Percentiles rank a stretch among this genome's conserved stretches.
These are phyloP conservation scores for Dryas drummondii DNA, from an alignment of 306 rosid species.

Conservation along the genomic window DNA sequence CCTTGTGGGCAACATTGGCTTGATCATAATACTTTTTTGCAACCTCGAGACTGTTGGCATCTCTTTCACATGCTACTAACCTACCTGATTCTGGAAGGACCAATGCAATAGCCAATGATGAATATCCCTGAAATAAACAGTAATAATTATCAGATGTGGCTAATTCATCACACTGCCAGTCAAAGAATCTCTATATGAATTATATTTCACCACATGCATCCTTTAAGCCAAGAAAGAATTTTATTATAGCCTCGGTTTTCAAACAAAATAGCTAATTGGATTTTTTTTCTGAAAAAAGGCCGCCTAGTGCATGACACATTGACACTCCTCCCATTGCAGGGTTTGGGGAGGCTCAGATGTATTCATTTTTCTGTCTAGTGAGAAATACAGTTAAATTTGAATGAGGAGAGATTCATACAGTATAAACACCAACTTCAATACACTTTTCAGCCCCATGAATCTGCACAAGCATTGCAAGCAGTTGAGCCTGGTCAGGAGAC, in stretches of 20 bases:
- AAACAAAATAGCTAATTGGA: too few relatives aligned
- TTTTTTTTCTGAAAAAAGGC: too few relatives aligned
- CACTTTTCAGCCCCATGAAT: constrained; percentile 87
- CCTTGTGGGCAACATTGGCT: constrained; percentile 91
- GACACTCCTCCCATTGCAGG: too few relatives aligned
- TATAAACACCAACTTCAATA: constrained; percentile 94
- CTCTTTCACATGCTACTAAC: constrained; percentile 90
- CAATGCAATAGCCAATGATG: constrained; percentile 82
- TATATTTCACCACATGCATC: not conserved
- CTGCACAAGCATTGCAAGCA: constrained; percentile 92
- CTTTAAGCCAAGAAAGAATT: too few relatives aligned
- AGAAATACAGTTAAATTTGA: constrained; percentile 6
- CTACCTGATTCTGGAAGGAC: constrained; percentile 88
- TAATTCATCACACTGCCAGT: not conserved
- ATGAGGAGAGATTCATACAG: constrained; percentile 44
- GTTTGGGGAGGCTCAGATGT: too few relatives aligned
- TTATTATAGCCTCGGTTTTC: too few relatives aligned
- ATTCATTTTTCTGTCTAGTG: not conserved
- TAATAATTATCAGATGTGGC: not conserved
- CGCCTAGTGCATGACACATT: too few relatives aligned
- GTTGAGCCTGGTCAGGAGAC: constrained; percentile 95
- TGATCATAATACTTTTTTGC: constrained; percentile 72
- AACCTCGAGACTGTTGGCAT: constrained; percentile 70
- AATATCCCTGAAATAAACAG: constrained; percentile 71
- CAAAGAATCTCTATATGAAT: not conserved